These are phyloP conservation scores for Sarocladium brachiariae DNA, from an alignment of 2,329 filamentous ascomycete genomes.

Conservation along the genomic window DNA sequence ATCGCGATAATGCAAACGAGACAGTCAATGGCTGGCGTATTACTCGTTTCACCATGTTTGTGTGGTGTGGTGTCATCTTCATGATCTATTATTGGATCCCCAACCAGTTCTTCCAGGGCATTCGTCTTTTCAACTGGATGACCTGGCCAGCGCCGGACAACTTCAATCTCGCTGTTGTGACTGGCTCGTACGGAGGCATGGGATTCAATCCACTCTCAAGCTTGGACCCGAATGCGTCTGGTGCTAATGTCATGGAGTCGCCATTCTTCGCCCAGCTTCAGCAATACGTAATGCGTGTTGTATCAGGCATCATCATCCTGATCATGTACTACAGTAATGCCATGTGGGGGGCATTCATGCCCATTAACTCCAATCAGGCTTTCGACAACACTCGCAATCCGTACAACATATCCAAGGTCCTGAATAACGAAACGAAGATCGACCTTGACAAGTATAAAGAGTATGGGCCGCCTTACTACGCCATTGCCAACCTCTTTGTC, in stretches of 20 bases:
- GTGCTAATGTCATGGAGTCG: constrained; percentile 21
- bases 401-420: constrained; percentile 36
- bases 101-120: constrained; percentile 35
- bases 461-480: constrained; percentile 28
- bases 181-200: constrained; percentile 32
- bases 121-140: constrained; percentile 42
- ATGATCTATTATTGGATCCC: constrained; percentile 43
- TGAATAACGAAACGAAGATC: constrained; percentile 28
- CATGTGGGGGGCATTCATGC: constrained; percentile 37
- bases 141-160: constrained; percentile 43
- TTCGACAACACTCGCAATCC: constrained; percentile 36
- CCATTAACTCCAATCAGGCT: constrained; percentile 39
- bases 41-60: constrained; percentile 37
- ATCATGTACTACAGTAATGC: constrained; percentile 37
- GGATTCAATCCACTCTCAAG: constrained; percentile 44
- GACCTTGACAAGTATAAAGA: constrained; percentile 28
- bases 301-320: constrained; percentile 33
- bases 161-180: constrained; percentile 35
- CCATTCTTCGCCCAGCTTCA: constrained; percentile 35
- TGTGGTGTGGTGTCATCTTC: constrained; percentile 28
- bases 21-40: constrained; percentile 36
- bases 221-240: constrained; percentile 40
- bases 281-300: constrained; percentile 24
- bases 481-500: constrained; percentile 23
- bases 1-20: constrained; percentile 26